Evolutionary conservation across 805 yeast species (phyloP).

Genomic region (Komagataella pseudopastoris): DNA sequence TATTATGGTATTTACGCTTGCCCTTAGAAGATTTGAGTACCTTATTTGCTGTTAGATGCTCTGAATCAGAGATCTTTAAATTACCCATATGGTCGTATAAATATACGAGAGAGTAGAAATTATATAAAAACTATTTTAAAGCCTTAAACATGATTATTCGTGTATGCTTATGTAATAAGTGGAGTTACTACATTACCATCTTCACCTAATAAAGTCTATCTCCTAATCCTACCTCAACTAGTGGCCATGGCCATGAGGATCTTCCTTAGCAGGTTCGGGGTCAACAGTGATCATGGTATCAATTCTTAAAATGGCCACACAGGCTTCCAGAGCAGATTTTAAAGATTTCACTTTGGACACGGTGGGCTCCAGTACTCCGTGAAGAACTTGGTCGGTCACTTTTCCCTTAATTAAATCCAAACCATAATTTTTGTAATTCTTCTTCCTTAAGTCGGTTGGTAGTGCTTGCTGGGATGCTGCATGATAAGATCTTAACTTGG

Average conservation of each 20-base stretch:
- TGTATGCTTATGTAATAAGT: neutral
- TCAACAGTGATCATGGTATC: conserved; percentile 97
- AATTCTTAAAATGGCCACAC: conserved; percentile 92
- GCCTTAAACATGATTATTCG: conserved; percentile 1
- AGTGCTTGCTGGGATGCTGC: conserved; percentile 86
- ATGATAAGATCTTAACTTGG: conserved; percentile 92
- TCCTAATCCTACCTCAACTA: neutral
- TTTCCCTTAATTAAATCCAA: conserved; percentile 85
- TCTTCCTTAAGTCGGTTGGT: conserved; percentile 72
- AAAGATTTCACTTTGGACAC: conserved; percentile 84
- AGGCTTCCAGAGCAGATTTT: conserved; percentile 95
- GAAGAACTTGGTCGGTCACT: conserved; percentile 68
- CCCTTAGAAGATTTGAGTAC: conserved; percentile 29
- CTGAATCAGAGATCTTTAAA: neutral
- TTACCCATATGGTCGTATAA: neutral
- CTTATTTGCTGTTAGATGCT: neutral
- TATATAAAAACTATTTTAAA: neutral
- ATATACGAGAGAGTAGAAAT: neutral
- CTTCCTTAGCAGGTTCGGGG: conserved; percentile 89
- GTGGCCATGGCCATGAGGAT: conserved; percentile 66
- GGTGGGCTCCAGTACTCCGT: conserved; percentile 94
- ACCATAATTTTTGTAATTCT: conserved; percentile 82
- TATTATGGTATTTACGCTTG: conserved; percentile 79
- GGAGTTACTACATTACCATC: neutral
- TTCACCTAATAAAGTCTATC: neutral